Conservation (phyloP, 495 filamentous ascomycete genomes). For the Mytilinidion resinicola region DNA sequence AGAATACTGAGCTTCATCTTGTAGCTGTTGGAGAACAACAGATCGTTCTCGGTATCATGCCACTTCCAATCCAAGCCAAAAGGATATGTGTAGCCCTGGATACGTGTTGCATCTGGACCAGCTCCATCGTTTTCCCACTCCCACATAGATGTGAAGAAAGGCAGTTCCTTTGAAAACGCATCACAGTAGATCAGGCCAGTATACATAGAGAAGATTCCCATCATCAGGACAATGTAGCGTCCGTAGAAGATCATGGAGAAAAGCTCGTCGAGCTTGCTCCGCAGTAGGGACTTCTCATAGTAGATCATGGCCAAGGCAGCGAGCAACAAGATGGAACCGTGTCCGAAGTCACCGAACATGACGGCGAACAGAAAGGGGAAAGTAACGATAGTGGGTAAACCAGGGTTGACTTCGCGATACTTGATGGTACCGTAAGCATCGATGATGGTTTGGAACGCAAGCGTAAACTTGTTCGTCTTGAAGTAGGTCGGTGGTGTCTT, state of each 20-base stretch:
- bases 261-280: constrained; percentile 86
- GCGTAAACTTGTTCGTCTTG: constrained; percentile 95
- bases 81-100: constrained; percentile 74
- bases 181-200: constrained; percentile 98
- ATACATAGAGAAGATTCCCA: constrained; percentile 95
- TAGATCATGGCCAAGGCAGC: constrained; percentile 87
- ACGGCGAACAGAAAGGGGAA: constrained; percentile 98
- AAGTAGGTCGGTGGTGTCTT: constrained; percentile 96
- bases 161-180: constrained; percentile 85
- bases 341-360: constrained; percentile 97
- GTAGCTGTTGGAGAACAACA: constrained; percentile 93
- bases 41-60: constrained; percentile 89
- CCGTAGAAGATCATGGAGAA: constrained; percentile 98
- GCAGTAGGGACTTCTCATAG: constrained; percentile 76
- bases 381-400: constrained; percentile 86
- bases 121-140: constrained; percentile 60
- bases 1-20: constrained; percentile 99
- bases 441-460: constrained; percentile 97
- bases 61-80: constrained; percentile 96
- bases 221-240: constrained; percentile 96
- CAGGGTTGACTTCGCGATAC: constrained; percentile 95
- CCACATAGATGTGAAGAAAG: constrained; percentile 86
- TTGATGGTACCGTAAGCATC: constrained; percentile 96
- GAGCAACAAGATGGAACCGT: constrained; percentile 77
- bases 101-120: constrained; percentile 58